Evolutionary conservation across 2,329 filamentous ascomycete genomes (phyloP).

Genomic region (Sporothrix euskadiensis): DNA sequence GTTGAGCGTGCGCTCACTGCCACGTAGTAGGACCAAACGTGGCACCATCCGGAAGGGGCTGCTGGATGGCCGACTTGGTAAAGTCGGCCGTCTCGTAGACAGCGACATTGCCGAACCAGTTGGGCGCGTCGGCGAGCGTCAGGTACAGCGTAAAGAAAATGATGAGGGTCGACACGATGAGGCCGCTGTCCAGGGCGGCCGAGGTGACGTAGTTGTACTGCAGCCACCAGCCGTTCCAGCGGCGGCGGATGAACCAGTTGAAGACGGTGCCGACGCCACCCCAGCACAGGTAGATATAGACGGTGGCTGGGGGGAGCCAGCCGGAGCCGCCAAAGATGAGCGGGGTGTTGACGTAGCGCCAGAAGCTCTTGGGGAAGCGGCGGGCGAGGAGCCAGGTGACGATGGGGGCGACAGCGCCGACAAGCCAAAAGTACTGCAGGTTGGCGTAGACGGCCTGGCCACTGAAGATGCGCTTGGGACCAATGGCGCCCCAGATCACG

Average conservation of each 20-base stretch:
- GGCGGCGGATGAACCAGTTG: constrained; percentile 66
- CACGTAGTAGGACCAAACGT: constrained; percentile 31
- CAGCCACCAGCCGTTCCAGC: constrained; percentile 72
- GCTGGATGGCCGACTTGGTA: constrained; percentile 22
- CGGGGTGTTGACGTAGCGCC: constrained; percentile 67
- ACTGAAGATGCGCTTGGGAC: constrained; percentile 69
- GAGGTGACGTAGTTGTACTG: constrained; percentile 77
- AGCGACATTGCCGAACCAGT: constrained; percentile 63
- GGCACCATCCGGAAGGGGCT: constrained; percentile 16
- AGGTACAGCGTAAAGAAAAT: constrained; percentile 70
- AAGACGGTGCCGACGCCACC: constrained; percentile 66
- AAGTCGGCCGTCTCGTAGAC: constrained; percentile 29
- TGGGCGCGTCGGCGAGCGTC: constrained; percentile 54
- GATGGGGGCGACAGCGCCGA: constrained; percentile 63
- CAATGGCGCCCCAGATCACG: constrained; percentile 72
- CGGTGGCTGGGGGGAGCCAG: constrained; percentile 67
- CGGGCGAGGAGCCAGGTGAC: constrained; percentile 64
- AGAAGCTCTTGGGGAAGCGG: constrained; percentile 59
- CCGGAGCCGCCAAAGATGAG: constrained; percentile 67
- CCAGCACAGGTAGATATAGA: constrained; percentile 72
- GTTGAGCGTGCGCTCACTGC: constrained; percentile 12
- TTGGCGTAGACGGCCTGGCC: constrained; percentile 61
- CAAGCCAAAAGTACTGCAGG: constrained; percentile 71
- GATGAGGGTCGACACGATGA: constrained; percentile 65
- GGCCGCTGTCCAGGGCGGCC: constrained; percentile 67